Conservation (phyloP, 495 filamentous ascomycete genomes). For the Amphirosellinia nigrospora region DNA sequence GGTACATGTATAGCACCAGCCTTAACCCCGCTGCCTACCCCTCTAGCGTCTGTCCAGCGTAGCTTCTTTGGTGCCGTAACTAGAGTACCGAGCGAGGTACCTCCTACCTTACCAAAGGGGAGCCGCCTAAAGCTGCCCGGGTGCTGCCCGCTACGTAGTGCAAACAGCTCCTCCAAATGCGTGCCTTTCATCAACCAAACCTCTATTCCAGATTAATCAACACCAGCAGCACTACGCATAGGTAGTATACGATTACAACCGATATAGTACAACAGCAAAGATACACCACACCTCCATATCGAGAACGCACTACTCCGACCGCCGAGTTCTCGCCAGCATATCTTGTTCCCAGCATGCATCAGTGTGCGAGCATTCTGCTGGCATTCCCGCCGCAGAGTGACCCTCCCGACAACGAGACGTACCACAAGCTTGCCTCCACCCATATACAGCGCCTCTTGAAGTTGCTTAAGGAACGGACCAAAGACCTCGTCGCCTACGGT, state of each 20-base stretch:
- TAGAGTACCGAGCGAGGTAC: too few species aligned
- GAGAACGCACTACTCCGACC: not conserved
- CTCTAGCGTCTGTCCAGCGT: not conserved
- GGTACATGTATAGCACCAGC: not conserved
- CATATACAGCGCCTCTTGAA: slow-evolving; percentile 44
- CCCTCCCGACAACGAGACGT: slow-evolving; percentile 30
- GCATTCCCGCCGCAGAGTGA: slow-evolving; percentile 45
- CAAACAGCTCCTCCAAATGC: slow-evolving; percentile 9
- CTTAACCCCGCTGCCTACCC: not conserved
- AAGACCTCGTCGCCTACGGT: slow-evolving; percentile 27
- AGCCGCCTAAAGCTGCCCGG: too few species aligned
- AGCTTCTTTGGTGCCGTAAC: not conserved
- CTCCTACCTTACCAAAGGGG: not conserved
- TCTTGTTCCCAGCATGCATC: slow-evolving; percentile 43
- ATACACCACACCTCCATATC: not conserved
- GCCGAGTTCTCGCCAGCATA: not conserved
- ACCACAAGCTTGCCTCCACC: slow-evolving; percentile 36
- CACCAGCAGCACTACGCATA: not conserved
- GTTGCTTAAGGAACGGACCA: slow-evolving; percentile 37
- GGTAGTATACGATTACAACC: not conserved
- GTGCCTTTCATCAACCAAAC: not conserved
- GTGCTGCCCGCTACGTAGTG: not conserved
- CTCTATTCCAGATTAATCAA: not conserved
- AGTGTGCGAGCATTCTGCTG: slow-evolving; percentile 44
- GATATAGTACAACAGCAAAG: not conserved